phyloP scores from a whole-genome alignment of 106 monocot genomes.

The Dendrobium nobile region DNA sequence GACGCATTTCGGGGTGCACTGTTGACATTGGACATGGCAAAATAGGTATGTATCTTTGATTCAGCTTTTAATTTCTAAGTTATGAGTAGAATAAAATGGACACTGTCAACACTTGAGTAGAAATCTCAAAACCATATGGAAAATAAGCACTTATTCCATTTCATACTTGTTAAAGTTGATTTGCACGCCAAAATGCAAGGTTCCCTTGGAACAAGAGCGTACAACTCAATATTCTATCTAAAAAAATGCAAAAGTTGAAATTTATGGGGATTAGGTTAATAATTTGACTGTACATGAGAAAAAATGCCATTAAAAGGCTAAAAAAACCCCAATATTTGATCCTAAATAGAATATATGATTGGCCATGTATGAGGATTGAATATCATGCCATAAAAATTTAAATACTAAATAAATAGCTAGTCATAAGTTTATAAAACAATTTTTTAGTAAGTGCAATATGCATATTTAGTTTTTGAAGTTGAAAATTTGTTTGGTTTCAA shows the following conservation, averaged over 20 bases:
- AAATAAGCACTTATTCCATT: background rate
- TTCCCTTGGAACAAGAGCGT: background rate
- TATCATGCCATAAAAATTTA: background rate
- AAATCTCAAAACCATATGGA: background rate
- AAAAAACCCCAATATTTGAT: background rate
- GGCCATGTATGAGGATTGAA: background rate
- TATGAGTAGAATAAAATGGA: background rate
- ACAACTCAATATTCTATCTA: background rate
- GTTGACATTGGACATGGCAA: conserved; percentile 99
- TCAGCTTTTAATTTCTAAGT: background rate
- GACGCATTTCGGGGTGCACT: conserved; percentile 97
- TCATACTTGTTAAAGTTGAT: background rate
- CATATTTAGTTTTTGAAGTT: background rate
- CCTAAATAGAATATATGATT: background rate
- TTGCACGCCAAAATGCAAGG: background rate
- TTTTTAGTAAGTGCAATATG: background rate
- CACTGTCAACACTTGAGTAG: background rate
- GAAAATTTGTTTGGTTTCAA: background rate
- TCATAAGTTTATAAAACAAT: background rate
- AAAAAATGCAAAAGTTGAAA: background rate
- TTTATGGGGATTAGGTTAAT: background rate
- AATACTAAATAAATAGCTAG: background rate
- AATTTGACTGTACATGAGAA: background rate
- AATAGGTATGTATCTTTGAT: conserved; percentile 51
- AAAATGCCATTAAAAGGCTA: background rate